Evolutionary conservation across 2,329 filamentous ascomycete species (phyloP), one percentile per base, ranked within the genome.

Genomic region (Pseudocercospora ulei): DNA sequence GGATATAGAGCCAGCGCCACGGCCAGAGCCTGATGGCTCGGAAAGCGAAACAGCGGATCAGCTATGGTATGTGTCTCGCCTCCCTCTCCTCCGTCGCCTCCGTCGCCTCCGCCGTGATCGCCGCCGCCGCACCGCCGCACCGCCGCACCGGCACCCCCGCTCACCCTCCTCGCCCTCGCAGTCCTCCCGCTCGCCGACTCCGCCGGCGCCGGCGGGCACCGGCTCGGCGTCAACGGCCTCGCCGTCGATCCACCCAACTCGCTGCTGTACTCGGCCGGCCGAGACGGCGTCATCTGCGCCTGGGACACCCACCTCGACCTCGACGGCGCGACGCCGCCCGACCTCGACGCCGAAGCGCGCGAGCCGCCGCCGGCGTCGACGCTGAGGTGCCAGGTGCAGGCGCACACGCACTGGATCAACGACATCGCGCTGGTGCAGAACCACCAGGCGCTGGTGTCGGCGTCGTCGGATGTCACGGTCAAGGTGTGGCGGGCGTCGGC

Each of bases 381-480:
- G 2, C 73, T 76, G 54, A 68, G 72, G 44, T 69, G 71, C 46
- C 74, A 82, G 58, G 74, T 79, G 9, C 78, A 82, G 59, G 86
- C 87, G 5, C 87, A 95, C 62, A 94, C 85, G 35, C 85, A 93
- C 62, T 95, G 87, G 87, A 80, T 95, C 65, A 95, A 94, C 64
- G 87, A 94, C 61, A 83, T 95, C 47, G 75, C 78, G 13, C 73
- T 94, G 38, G 81, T 81, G 5, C 76, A 86, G 57, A 75, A 78
- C 55, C 84, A 87, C 55, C 70, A 76, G 11, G 82, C 82, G 13
- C 70, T 95, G 33, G 80, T 94, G 19, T 92, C 87, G 6, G 86
- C 82, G 12, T 94, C 86, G 3, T 93, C 87, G n/a, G 87, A 95
- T 60, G 77, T 90, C 45, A 86, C 85, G 5, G 86, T 95, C 58